phyloP scores from a whole-genome alignment of 75 land plant genomes.

The Sequoia sempervirens region DNA sequence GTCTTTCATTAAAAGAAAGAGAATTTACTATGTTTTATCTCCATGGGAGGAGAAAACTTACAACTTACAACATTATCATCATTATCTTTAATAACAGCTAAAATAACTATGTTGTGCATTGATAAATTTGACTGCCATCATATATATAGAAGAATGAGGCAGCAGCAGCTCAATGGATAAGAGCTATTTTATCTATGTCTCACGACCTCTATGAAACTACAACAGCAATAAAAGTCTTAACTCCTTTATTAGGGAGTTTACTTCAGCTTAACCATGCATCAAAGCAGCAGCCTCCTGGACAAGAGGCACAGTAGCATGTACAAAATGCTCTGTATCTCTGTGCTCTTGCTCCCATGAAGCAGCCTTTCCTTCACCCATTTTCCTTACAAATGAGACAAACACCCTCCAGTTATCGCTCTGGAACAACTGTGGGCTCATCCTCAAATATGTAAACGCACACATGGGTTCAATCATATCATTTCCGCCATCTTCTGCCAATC shows the following conservation, averaged over 20 bases:
- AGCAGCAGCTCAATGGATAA: not conserved
- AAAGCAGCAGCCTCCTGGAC: conserved; percentile 75
- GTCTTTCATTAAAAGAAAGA: not conserved
- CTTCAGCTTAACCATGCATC: conserved; percentile 17
- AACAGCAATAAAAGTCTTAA: not conserved
- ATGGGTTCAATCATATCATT: conserved; percentile 33
- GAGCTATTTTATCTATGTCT: not conserved
- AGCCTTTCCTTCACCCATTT: conserved; percentile 51
- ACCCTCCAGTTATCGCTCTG: conserved; percentile 70
- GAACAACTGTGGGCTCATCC: conserved; percentile 74
- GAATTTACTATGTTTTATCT: not conserved
- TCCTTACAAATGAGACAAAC: conserved; percentile 71
- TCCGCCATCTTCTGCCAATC: conserved; percentile 18
- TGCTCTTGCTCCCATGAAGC: conserved; percentile 52
- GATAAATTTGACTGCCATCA: not conserved
- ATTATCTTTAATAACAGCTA: not conserved
- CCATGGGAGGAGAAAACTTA: not conserved
- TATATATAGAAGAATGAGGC: not conserved
- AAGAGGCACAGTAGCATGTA: conserved; percentile 50
- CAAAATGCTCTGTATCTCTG: conserved; percentile 51
- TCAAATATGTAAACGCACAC: conserved; percentile 74
- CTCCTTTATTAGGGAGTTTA: not conserved
- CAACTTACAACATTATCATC: not conserved
- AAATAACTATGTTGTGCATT: not conserved
- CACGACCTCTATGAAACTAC: not conserved